These are phyloP conservation scores for Rhizopus delemar DNA, from an alignment of 371 early-diverging fungal genomes.

Conservation along the genomic window DNA sequence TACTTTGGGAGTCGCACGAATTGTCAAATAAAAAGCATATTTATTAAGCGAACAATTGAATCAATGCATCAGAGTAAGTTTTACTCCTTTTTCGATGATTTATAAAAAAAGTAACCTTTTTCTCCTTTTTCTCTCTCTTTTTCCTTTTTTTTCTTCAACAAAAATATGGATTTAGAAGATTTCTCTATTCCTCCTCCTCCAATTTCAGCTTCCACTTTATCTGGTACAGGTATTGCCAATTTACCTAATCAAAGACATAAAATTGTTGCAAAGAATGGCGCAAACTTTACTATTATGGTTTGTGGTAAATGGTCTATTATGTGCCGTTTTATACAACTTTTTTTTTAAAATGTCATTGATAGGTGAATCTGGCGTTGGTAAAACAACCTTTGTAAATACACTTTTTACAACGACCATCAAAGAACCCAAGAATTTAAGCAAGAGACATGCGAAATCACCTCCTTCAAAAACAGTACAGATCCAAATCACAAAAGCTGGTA, in stretches of 20 bases:
- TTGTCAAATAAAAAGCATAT: no score
- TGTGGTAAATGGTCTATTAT: slow-evolving; percentile 72
- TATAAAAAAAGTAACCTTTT: neutral
- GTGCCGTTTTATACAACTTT: neutral
- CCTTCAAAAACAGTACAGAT: slow-evolving; percentile 92
- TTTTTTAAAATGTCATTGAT: neutral
- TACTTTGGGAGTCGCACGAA: neutral
- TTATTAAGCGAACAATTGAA: neutral
- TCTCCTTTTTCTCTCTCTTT: slow-evolving; percentile 4
- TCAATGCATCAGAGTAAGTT: neutral
- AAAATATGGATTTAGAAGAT: neutral
- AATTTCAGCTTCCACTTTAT: slow-evolving; percentile 53
- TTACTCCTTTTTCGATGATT: slow-evolving; percentile 4
- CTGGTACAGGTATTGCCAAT: slow-evolving; percentile 95
- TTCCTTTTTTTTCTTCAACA: neutral
- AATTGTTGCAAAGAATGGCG: slow-evolving; percentile 92
- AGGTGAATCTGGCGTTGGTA: slow-evolving; percentile 75
- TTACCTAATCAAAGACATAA: slow-evolving; percentile 97
- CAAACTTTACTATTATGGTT: slow-evolving; percentile 95
- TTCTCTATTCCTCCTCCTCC: slow-evolving; percentile 33
- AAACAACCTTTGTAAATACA: slow-evolving; percentile 90
- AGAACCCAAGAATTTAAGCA: slow-evolving; percentile 84
- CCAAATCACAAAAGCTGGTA: slow-evolving; percentile 90
- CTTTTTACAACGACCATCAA: slow-evolving; percentile 84
- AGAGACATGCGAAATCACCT: slow-evolving; percentile 72